Base-by-base conservation (phyloP, 176 grass and related monocot species). In the Elaeis guineensis region DNA sequence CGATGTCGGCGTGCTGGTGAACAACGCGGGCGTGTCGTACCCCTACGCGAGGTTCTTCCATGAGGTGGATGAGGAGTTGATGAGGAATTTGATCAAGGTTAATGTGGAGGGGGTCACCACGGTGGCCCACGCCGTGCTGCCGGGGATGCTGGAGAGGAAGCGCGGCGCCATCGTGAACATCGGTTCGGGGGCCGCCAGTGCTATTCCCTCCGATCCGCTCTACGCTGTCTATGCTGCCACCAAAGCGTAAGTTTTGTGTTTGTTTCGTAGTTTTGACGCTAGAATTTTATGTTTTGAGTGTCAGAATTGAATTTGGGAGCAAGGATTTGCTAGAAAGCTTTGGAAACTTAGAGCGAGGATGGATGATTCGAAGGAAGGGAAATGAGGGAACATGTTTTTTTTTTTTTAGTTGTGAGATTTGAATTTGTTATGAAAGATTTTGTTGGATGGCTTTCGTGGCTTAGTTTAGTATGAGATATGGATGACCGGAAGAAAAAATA, bases 101-200 rank as follows among this genome's bases (percentile, higher is more conserved):
- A 89, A 89, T 51, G 51, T 70, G 12, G 71, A 76, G 55, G 69
- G 59, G 18, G 53, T 59, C 4, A 80, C 81, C 8, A 35, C 64
- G 73, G 57, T 89, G 5, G 75, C 85, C 0, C 59, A 71, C 0
- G 68, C 73, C n/a, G 81, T 89, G 69, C 50, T 89, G 51, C 69
- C 77, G 1, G 24, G 35, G 48, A 89, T 89, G 81, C 2, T 78
- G 53, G 50, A 21, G 54, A 63, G 70, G 3, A 59, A 74, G 2
- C 48, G 73, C 17, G 85, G 85, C 35, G 77, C 81, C 25, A 25
- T 89, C 21, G 65, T 89, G 3, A 89, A 84, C 78, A 77, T 89
- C 49, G 86, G 81, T 6, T 89, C 86, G 0, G 86, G 55, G 0
- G 69, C 86, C 0, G 20, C 77, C 0, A 18, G 52, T 39, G 72